Conservation (phyloP, 768 basidiomycete species). For the Filobasidium wieringae region DNA sequence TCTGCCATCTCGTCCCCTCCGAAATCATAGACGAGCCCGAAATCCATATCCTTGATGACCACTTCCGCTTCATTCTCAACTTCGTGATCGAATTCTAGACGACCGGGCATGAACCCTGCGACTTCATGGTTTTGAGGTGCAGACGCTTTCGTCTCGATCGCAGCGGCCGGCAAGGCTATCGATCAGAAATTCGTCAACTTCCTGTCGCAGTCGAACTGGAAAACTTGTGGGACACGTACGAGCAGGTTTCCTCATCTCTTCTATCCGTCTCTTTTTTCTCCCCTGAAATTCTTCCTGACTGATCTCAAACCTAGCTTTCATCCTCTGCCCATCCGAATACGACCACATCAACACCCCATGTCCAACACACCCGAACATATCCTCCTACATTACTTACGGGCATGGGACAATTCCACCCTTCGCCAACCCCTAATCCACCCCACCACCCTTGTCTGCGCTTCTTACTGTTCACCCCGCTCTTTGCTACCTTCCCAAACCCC, state of each 20-base stretch:
- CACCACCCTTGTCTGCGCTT: not conserved
- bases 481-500: not conserved
- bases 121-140: slow-evolving; percentile 81
- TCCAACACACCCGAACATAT: too few species aligned
- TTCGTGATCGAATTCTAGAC: slow-evolving; percentile 97
- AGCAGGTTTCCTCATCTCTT: slow-evolving; percentile 49
- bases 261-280: slow-evolving; percentile 76
- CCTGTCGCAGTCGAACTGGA: slow-evolving; percentile 31
- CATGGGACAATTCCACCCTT: slow-evolving; percentile 49
- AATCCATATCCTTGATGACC: slow-evolving; percentile 87
- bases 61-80: slow-evolving; percentile 94
- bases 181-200: slow-evolving; percentile 43
- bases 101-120: slow-evolving; percentile 81
- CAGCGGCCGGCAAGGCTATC: slow-evolving; percentile 24
- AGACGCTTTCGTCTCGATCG: slow-evolving; percentile 63
- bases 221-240: not conserved
- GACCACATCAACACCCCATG: too few species aligned
- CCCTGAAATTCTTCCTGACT: slow-evolving; percentile 75
- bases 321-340: too few species aligned
- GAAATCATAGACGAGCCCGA: slow-evolving; percentile 72
- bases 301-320: slow-evolving; percentile 48
- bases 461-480: not conserved
- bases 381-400: too few species aligned
- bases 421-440: not conserved
- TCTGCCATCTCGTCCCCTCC: slow-evolving; percentile 61